Base-by-base conservation (phyloP, 441 rosid species). In the Gossypium laxum region DNA sequence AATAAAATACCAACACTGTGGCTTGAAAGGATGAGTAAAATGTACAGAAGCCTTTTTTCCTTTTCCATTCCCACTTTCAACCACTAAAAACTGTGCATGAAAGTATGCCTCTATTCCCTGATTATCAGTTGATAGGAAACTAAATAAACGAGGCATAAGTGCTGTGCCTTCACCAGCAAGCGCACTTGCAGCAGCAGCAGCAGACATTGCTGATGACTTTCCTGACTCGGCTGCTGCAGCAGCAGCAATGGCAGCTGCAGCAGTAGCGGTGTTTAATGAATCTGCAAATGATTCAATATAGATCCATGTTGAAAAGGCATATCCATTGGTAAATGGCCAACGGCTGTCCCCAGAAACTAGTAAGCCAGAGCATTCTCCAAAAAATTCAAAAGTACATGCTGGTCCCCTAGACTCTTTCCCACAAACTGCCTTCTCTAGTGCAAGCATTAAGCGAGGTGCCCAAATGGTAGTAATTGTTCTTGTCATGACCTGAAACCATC, bases 271-370 rank as follows among this genome's bases (percentile, higher is more conserved):
- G 78, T 95, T 92, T 85, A 95, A 79, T 28, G 99, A 92, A 80
- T 92, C 99, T 48, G 99, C 97, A 86, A 95, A 95, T 68, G 98
- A 95, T 86, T 95, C 99, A 73, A 95, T 86, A 72, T 91, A 95
- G 71, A 95, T 91, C 99, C 99, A 95, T 4, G 98, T 91, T 28
- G 92, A 92, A 83, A 95, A 92, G 24, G 93, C 96, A 71, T 88
- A 95, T 32, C 99, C 99, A 84, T 83, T 95, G 69, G 83, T 75
- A 84, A 95, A 95, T 26, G 99, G 99, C 99, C 99, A 95, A 58
- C 97, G 96, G 71, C 96, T 91, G 79, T 95, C 99, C 70, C 96
- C 99, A 14, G 99, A 94, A 77, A 96, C 97, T 83, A 95, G 98
- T 86, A 95, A 87, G 78, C 99, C 99, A 75, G 99, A 95, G 80